Base-by-base conservation (phyloP, 345 rosid genomes). In the Acer saccharum region DNA sequence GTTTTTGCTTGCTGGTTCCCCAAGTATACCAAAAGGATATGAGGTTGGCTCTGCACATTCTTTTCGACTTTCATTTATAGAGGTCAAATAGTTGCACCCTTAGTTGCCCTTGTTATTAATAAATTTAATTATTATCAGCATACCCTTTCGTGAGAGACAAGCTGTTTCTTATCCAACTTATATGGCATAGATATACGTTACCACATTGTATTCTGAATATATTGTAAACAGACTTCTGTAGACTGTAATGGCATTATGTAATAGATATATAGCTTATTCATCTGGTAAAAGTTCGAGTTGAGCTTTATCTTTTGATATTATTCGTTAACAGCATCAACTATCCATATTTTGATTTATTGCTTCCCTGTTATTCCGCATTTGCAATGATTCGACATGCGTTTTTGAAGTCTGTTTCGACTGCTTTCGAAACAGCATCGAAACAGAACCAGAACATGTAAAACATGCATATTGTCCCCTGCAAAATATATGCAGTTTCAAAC, bases 1-100 rank as follows among this genome's bases (percentile, higher is more conserved):
- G 61, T 68, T 63, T 44, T 63, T 46, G 68, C 71, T 13, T 50
- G 48, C 21, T 2, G n/a, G 32, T n/a, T 35, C 39, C 18, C 13
- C 20, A 8, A 50, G 14, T 13, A 65, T 16, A 29, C 77, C 32
- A 35, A 72, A 67, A 44, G 14, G 65, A 65, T 32, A 65, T 14
- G 43, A n/a, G 35, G 65, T 54, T 66, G 78, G 61, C 64, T 21
- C 65, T 32, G 71, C 65, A 35, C 70, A 64, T 73, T 73, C 43
- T 12, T 75, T 65, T 52, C 70, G 39, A 20, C n/a, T 65, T 21
- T 20, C 72, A 39, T 65, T 39, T 44, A 8, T 73, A 54, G 41
- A 75, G 63, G 57, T 39, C 16, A 39, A 66, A 67, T 52, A 52
- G 21, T 32, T 41, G 10, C n/a, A n/a, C 68, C 65, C 7, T 52